Conservation (phyloP, 345 rosid species). For the Syzygium aromaticum region DNA sequence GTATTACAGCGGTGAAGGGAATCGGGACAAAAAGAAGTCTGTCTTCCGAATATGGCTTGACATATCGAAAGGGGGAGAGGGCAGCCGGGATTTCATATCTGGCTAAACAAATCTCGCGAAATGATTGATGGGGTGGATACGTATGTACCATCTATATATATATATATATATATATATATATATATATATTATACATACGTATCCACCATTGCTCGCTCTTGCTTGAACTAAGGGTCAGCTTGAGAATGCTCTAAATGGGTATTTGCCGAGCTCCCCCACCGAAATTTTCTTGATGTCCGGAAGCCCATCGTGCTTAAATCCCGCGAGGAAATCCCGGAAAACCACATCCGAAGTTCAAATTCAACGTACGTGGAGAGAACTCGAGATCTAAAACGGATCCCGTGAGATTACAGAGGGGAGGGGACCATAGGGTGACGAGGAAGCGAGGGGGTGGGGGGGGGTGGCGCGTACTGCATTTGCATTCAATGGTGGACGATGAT, state of each 20-base stretch:
- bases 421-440: background rate
- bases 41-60: background rate
- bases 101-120: background rate
- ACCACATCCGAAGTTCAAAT: background rate
- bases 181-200: no score
- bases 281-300: fast-evolving
- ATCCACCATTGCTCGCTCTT: background rate
- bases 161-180: no score
- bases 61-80: background rate
- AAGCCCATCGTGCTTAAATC: background rate
- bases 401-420: background rate
- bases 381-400: no score
- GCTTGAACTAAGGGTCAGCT: background rate
- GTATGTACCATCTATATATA: no score
- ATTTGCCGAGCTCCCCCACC: background rate
- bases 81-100: background rate
- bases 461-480: background rate
- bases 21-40: background rate
- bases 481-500: background rate
- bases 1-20: background rate
- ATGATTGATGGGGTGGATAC: background rate
- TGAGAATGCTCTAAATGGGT: fast-evolving
- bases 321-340: fast-evolving
- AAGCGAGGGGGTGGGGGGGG: background rate
- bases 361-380: no score